A percentile compares a stretch with the other conserved stretches of the same genome.
These are phyloP conservation scores for Crepidotus variabilis DNA, from an alignment of 768 basidiomycete genomes.

Conservation along the genomic window DNA sequence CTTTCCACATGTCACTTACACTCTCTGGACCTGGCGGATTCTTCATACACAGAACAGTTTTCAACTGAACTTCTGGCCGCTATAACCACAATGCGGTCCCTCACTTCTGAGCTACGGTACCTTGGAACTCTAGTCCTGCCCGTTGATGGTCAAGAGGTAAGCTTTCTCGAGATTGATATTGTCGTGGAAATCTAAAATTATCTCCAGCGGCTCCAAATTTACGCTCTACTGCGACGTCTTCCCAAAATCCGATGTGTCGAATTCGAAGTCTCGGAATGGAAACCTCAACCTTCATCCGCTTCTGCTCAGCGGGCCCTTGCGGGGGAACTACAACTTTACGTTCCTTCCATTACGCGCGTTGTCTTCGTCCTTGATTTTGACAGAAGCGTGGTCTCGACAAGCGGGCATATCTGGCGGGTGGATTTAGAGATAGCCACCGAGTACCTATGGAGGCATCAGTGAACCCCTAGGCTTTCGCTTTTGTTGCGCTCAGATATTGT, in stretches of 20 bases:
- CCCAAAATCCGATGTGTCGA: slow-evolving; percentile 51
- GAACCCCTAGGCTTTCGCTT: background rate
- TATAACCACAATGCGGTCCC: slow-evolving; percentile 32
- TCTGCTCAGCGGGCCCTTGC: slow-evolving; percentile 56
- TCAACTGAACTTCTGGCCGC: slow-evolving; percentile 47
- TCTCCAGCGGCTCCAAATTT: slow-evolving; percentile 55
- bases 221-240: slow-evolving; percentile 54
- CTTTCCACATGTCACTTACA: slow-evolving; percentile 40
- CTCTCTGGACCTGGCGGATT: slow-evolving; percentile 62
- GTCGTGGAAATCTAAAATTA: background rate
- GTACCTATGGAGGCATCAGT: slow-evolving; percentile 17
- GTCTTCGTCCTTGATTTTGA: slow-evolving; percentile 67
- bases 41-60: slow-evolving; percentile 51
- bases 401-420: slow-evolving; percentile 31
- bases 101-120: slow-evolving; percentile 44
- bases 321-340: slow-evolving; percentile 59
- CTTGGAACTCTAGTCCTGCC: slow-evolving; percentile 65
- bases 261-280: slow-evolving; percentile 64
- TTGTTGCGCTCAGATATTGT: no score
- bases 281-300: slow-evolving; percentile 48
- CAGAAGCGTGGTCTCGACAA: slow-evolving; percentile 42
- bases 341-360: slow-evolving; percentile 43
- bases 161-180: slow-evolving; percentile 13
- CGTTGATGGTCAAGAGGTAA: slow-evolving; percentile 49
- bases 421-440: slow-evolving; percentile 21